phyloP scores from a whole-genome alignment of 352 stramenopile species.

The Phytopythium montanum region DNA sequence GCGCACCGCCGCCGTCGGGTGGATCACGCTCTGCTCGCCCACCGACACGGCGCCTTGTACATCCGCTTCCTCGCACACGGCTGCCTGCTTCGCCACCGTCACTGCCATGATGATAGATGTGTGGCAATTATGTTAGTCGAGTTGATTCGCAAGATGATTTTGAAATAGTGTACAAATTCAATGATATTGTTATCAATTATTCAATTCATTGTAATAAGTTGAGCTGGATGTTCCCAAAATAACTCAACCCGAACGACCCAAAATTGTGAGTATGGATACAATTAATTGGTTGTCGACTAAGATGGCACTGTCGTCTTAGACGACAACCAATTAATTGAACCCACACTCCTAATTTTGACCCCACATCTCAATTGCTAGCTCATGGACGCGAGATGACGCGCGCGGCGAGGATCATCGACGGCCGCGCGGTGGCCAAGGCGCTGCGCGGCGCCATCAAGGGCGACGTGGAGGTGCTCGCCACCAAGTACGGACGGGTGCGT shows the following conservation, averaged over 20 bases:
- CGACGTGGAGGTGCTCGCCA: constrained; percentile 52
- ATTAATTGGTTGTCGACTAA: no score
- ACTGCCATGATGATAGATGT: not conserved
- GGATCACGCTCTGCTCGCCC: constrained; percentile 38
- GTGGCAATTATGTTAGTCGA: not conserved
- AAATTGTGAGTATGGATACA: no score
- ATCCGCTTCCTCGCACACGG: constrained; percentile 49
- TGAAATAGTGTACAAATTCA: no score
- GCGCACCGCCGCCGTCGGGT: constrained; percentile 38
- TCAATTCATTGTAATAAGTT: no score
- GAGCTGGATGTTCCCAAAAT: not conserved
- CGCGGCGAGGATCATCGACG: constrained; percentile 55
- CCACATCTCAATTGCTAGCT: not conserved
- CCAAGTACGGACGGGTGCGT: constrained; percentile 45
- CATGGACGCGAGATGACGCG: not conserved
- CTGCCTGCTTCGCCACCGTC: constrained; percentile 24
- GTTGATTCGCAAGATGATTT: no score
- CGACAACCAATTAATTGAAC: no score
- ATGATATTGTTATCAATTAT: no score
- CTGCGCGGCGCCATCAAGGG: constrained; percentile 54
- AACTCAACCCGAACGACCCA: not conserved
- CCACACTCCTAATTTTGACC: no score
- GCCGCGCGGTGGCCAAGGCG: constrained; percentile 63
- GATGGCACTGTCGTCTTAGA: no score
- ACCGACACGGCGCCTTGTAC: constrained; percentile 39